Evolutionary conservation across 2,329 filamentous ascomycete genomes (phyloP), one percentile per base, ranked within the genome.

Genomic region (Ophiobolus disseminans): DNA sequence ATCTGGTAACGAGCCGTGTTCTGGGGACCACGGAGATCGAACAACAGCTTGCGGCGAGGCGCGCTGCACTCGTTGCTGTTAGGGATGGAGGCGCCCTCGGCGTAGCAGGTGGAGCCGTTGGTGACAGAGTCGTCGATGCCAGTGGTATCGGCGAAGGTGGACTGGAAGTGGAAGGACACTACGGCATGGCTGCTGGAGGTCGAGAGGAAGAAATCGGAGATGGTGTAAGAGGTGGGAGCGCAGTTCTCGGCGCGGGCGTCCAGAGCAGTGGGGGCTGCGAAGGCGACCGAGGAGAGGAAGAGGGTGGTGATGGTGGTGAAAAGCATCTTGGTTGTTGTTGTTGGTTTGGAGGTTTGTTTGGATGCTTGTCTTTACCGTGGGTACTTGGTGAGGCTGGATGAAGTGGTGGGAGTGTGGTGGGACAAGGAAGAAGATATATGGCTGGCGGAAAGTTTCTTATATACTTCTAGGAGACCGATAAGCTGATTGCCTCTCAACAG

Each of bases 91-190:
- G 37, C 3, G 8, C 58, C 50, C 2, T 46, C 47, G 9, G 53
- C 60, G 11, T 58, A 46, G 45, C 68, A 71, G 13, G 40, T 50
- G 3, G 57, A 48, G 35, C 60, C 55, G 5, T 14, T 16, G 13
- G 38, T 41, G n/a, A 65, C 53, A 17, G 50, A 11, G 35, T 71
- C 68, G 11, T 44, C 11, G 48, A 58, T 50, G 40, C 32, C 43
- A n/a, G 53, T 48, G 34, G 46, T 36, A 30, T 42, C 25, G 7
- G 50, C 25, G 46, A 65, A 71, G 13, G 11, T 26, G 17, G 65
- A 62, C 35, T 55, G 34, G 53, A 70, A 59, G 31, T 40, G 55
- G 57, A 69, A 69, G 47, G 50, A 42, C 38, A 71, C 49, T n/a
- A 40, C 45, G 30, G 52, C 50, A 19, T 40, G 45, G 20, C 37